Evolutionary conservation across 2,329 filamentous ascomycete genomes (phyloP).

Genomic region (Penicillium crustosum): DNA sequence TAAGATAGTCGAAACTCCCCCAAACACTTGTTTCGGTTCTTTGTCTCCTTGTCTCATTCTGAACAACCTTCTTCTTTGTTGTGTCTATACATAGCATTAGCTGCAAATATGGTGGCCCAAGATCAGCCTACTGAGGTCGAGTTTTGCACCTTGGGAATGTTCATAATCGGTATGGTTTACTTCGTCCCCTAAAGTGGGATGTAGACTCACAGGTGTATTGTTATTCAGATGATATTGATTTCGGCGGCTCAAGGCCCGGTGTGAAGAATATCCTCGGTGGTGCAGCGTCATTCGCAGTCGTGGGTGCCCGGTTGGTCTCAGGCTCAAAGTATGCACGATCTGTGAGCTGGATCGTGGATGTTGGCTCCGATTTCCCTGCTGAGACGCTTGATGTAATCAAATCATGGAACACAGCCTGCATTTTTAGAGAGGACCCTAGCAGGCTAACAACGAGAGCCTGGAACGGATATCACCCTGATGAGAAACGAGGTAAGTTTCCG

Average conservation of each 20-base stretch:
- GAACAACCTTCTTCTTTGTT: background rate
- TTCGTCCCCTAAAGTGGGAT: slow-evolving; percentile 1
- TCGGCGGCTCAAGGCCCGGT: slow-evolving; percentile 65
- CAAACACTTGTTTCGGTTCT: background rate
- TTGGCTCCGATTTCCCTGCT: slow-evolving; percentile 80
- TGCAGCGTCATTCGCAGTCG: slow-evolving; percentile 79
- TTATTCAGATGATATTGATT: slow-evolving; percentile 82
- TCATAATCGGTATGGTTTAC: slow-evolving; percentile 56
- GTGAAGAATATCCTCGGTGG: slow-evolving; percentile 81
- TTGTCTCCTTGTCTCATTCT: background rate
- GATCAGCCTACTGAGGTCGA: slow-evolving; percentile 41
- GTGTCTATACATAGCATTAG: slow-evolving; percentile 15
- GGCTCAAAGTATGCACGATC: slow-evolving; percentile 63
- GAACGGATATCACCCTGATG: slow-evolving; percentile 79
- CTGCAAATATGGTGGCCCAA: slow-evolving; percentile 1
- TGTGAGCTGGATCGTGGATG: slow-evolving; percentile 89
- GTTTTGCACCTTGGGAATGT: slow-evolving; percentile 63
- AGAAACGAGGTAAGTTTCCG: slow-evolving; percentile 55
- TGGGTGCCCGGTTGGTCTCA: slow-evolving; percentile 86
- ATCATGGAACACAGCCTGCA: slow-evolving; percentile 72
- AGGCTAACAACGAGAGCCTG: slow-evolving; percentile 84
- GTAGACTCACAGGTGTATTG: slow-evolving; percentile 13
- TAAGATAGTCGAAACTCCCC: slow-evolving; percentile 8
- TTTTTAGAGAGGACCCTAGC: slow-evolving; percentile 64
- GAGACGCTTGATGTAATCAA: slow-evolving; percentile 63